Percentiles rank a stretch among this genome's conserved stretches.
Conservation (phyloP, 1,284 basidiomycete species). For the Somion occarium region DNA sequence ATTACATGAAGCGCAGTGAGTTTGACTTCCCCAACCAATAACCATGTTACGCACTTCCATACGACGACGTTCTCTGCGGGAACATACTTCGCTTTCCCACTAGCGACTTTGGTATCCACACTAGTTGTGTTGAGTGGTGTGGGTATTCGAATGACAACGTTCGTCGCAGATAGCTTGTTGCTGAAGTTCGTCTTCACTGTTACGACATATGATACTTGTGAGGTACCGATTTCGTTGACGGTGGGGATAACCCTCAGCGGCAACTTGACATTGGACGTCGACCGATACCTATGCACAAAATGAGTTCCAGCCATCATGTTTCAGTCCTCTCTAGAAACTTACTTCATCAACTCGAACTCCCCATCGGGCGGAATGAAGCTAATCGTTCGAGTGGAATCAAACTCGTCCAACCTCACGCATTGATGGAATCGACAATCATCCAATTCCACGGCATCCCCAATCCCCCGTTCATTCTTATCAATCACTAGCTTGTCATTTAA, state of each 20-base stretch:
- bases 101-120: conserved; percentile 86
- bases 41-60: conserved; percentile 97
- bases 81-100: conserved; percentile 96
- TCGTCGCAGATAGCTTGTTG: conserved; percentile 89
- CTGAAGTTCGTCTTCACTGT: conserved; percentile 89
- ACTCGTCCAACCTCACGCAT: conserved; percentile 93
- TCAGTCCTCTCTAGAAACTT: too few relatives aligned
- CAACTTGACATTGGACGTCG: conserved; percentile 93
- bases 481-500: conserved; percentile 97
- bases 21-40: too few relatives aligned
- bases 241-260: conserved; percentile 90
- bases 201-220: conserved; percentile 88
- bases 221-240: conserved; percentile 89
- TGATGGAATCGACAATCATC: conserved; percentile 99
- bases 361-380: conserved; percentile 98
- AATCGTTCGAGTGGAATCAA: conserved; percentile 90
- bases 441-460: conserved; percentile 83
- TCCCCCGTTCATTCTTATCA: conserved; percentile 73
- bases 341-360: conserved; percentile 98
- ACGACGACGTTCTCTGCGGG: conserved; percentile 93
- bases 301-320: too few relatives aligned
- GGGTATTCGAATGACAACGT: conserved; percentile 90
- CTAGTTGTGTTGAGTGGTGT: conserved; percentile 92
- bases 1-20: background rate
- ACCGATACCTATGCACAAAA: conserved; percentile 72